Conservation (phyloP, 495 filamentous ascomycete species). For the Friedmanniomyces endolithicus region DNA sequence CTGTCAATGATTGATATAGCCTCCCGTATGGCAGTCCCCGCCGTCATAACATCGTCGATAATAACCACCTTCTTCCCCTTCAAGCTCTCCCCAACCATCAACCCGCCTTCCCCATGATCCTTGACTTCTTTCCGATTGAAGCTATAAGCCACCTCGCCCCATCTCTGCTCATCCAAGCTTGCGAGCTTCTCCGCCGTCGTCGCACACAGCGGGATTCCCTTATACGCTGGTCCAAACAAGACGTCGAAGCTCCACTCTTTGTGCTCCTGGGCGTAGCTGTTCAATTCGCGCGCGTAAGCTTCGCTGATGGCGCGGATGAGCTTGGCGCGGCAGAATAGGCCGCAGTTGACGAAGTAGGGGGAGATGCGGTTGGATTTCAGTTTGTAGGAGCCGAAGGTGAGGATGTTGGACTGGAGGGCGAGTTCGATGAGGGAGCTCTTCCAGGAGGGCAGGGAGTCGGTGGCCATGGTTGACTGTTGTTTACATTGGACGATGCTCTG, state of each 20-base stretch:
- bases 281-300: slow-evolving; percentile 69
- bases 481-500: too few species aligned
- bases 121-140: slow-evolving; percentile 96
- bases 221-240: slow-evolving; percentile 83
- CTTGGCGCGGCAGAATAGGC: slow-evolving; percentile 64
- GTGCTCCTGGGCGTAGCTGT: slow-evolving; percentile 26
- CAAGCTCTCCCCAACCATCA: slow-evolving; percentile 74
- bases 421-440: slow-evolving; percentile 61
- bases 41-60: slow-evolving; percentile 92
- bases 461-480: slow-evolving; percentile 1
- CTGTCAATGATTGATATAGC: slow-evolving; percentile 69
- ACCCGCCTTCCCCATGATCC: slow-evolving; percentile 85
- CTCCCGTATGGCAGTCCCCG: slow-evolving; percentile 84
- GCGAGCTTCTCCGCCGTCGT: slow-evolving; percentile 57
- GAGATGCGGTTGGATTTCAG: slow-evolving; percentile 87
- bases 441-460: slow-evolving; percentile 23
- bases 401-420: slow-evolving; percentile 57
- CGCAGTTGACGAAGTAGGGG: slow-evolving; percentile 98
- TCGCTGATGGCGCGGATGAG: slow-evolving; percentile 59
- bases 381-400: slow-evolving; percentile 78
- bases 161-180: slow-evolving; percentile 44
- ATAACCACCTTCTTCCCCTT: slow-evolving; percentile 76
- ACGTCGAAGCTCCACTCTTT: slow-evolving; percentile 48
- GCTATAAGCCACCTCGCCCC: slow-evolving; percentile 54
- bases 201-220: slow-evolving; percentile 80